Conservation (phyloP, 495 filamentous ascomycete species). For the Podospora pseudoanserina region DNA sequence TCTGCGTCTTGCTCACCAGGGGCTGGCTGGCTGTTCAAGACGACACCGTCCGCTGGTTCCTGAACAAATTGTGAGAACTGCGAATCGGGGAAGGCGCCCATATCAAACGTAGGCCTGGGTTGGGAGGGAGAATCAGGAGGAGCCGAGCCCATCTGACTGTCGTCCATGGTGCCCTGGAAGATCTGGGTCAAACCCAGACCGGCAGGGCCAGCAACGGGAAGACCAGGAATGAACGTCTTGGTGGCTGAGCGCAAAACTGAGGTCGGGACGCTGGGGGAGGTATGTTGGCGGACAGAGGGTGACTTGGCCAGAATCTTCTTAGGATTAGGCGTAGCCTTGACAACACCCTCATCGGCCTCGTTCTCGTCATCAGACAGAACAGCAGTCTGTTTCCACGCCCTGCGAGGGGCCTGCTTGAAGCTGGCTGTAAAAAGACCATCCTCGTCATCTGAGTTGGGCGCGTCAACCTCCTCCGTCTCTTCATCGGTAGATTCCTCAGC, state of each 20-base stretch:
- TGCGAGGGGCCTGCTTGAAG: slow-evolving; percentile 34
- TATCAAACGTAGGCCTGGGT: slow-evolving; percentile 40
- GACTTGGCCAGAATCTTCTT: slow-evolving; percentile 36
- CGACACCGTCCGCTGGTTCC: slow-evolving; percentile 53
- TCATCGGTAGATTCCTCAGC: slow-evolving; percentile 43
- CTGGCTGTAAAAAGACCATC: slow-evolving; percentile 32
- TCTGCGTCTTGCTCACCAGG: slow-evolving; percentile 37
- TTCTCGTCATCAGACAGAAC: slow-evolving; percentile 63
- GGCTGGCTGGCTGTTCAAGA: slow-evolving; percentile 60
- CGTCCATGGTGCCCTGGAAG: slow-evolving; percentile 86
- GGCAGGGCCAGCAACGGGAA: slow-evolving; percentile 52
- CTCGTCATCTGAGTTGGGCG: slow-evolving; percentile 30
- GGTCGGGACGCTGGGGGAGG: slow-evolving; percentile 46
- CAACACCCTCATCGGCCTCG: slow-evolving; percentile 56
- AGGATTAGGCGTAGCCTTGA: slow-evolving; percentile 44
- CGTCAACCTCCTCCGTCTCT: slow-evolving; percentile 32
- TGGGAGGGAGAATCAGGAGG: slow-evolving; percentile 32
- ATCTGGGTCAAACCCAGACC: slow-evolving; percentile 81
- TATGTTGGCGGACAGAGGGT: slow-evolving; percentile 31
- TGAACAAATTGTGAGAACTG: slow-evolving; percentile 48
- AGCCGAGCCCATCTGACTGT: slow-evolving; percentile 46
- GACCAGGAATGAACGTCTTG: slow-evolving; percentile 58
- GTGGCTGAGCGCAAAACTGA: slow-evolving; percentile 55
- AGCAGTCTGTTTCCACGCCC: slow-evolving; percentile 42
- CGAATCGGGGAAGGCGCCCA: slow-evolving; percentile 42